Percentiles rank a stretch among this genome's conserved stretches.
Conservation (phyloP, 352 stramenopile genomes). For the Phytophthora idaei region DNA sequence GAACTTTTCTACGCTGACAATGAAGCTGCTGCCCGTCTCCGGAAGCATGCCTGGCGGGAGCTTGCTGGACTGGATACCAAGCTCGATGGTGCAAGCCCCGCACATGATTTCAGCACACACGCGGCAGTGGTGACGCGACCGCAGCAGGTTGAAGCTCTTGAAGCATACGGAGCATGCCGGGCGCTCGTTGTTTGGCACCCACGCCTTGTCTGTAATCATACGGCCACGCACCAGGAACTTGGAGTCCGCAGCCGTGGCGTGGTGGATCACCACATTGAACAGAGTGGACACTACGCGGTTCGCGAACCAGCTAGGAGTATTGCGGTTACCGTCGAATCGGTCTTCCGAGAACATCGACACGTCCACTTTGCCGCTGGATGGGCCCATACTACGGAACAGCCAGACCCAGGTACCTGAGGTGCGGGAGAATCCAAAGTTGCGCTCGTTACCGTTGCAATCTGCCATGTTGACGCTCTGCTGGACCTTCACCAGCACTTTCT, state of each 20-base stretch:
- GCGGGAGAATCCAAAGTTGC: slow-evolving; percentile 69
- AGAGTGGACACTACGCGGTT: slow-evolving; percentile 64
- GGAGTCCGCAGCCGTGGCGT: slow-evolving; percentile 58
- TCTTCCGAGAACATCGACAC: slow-evolving; percentile 47
- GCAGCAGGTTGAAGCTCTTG: slow-evolving; percentile 78
- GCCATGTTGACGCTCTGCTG: slow-evolving; percentile 61
- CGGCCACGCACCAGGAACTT: slow-evolving; percentile 66
- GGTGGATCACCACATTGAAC: slow-evolving; percentile 41
- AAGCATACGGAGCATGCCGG: slow-evolving; percentile 77
- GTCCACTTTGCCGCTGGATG: slow-evolving; percentile 62
- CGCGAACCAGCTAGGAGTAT: slow-evolving; percentile 71
- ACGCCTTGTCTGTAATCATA: slow-evolving; percentile 70
- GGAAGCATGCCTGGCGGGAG: slow-evolving; percentile 61
- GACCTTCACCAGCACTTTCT: slow-evolving; percentile 66
- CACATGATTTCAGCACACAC: slow-evolving; percentile 88
- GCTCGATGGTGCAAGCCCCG: slow-evolving; percentile 65
- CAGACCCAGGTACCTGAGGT: slow-evolving; percentile 58
- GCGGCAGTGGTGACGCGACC: slow-evolving; percentile 80
- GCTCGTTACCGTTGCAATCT: slow-evolving; percentile 51
- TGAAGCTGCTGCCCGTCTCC: slow-evolving; percentile 52
- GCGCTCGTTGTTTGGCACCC: slow-evolving; percentile 72
- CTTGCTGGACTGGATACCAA: slow-evolving; percentile 59
- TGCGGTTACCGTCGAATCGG: slow-evolving; percentile 48
- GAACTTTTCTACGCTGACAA: slow-evolving; percentile 82
- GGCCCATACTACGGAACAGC: slow-evolving; percentile 61